Evolutionary conservation across 75 land plant genomes (phyloP), one percentile per base, ranked within the genome.

Genomic region (Azolla pinnata): DNA sequence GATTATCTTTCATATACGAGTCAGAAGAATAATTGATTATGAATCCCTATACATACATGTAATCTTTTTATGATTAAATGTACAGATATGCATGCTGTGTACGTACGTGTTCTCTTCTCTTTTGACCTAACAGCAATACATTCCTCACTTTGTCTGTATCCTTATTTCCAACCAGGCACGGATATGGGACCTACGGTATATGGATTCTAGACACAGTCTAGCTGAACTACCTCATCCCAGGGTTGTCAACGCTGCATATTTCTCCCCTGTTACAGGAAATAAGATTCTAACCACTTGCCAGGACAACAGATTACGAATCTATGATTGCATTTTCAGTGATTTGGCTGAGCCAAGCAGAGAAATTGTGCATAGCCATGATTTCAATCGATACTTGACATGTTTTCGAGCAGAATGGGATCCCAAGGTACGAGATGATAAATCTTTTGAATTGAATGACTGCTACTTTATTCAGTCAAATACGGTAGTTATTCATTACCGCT

Each of bases 371-470:
- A 93, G 96, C 63, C 98, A 93, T 67, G 96, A 93, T 67, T 93
- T 93, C 34, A 93, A 93, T 62, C 70, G 98, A 3, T 88, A 93
- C 59, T 64, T 93, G 47, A 89, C 96, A 33, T 78, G 85, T 66
- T 93, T 93, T 63, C 64, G 75, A 52, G 96, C 96, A 31, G 98
- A 93, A 60, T 93, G 98, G 98, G 98, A 93, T 71, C 96, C 98
- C 52, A 93, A 93, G 91, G 97, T 90, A 4, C 23, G 26, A n/a
- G n/a, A n/a, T n/a, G n/a, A n/a, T n/a, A n/a, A n/a, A n/a, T n/a
- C n/a, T n/a, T n/a, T n/a, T n/a, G n/a, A n/a, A n/a, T n/a, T n/a
- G n/a, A n/a, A n/a, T n/a, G n/a, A n/a, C n/a, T n/a, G n/a, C n/a
- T n/a, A n/a, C n/a, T n/a, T n/a, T n/a, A n/a, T n/a, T n/a, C n/a